A percentile compares a stretch with the other conserved stretches of the same genome.
Conservation (phyloP, 208 protist genomes). For the Trypanosoma avium region DNA sequence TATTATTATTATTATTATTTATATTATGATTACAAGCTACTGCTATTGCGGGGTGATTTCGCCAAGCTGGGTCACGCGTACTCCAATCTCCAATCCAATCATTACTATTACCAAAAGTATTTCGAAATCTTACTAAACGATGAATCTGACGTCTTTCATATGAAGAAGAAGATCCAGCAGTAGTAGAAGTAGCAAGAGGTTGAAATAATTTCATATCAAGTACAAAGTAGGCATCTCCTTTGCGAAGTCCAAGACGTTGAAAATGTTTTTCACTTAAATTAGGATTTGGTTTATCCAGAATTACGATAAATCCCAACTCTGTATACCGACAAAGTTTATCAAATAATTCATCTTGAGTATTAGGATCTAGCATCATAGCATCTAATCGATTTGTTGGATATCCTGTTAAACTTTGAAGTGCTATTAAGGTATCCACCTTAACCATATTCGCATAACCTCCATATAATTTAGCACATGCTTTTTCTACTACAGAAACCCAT, state of each 20-base stretch:
- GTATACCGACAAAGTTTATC: constrained; percentile 9
- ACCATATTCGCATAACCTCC: constrained; percentile 70
- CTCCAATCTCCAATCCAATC: constrained; percentile 11
- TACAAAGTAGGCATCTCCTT: neutral
- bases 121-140: constrained; percentile 7
- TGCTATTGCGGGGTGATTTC: neutral
- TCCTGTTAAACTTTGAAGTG: constrained; percentile 67
- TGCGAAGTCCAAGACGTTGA: neutral
- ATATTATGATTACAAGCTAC: constrained; percentile 19
- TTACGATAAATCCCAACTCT: constrained; percentile 11
- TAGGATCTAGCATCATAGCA: constrained; percentile 26
- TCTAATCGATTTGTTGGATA: constrained; percentile 63
- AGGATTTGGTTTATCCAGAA: constrained; percentile 2
- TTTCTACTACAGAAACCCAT: constrained; percentile 78
- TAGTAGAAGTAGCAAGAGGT: neutral
- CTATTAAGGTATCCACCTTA: constrained; percentile 53
- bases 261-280: neutral
- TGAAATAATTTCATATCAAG: constrained; percentile 12
- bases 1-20: no score
- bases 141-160: neutral
- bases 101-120: neutral
- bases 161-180: neutral
- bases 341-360: constrained; percentile 7
- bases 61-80: constrained; percentile 1
- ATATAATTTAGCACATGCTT: constrained; percentile 86